Evolutionary conservation across 371 early-diverging fungal species (phyloP), one percentile per base, ranked within the genome.

Genomic region (Mucor velutinosus): DNA sequence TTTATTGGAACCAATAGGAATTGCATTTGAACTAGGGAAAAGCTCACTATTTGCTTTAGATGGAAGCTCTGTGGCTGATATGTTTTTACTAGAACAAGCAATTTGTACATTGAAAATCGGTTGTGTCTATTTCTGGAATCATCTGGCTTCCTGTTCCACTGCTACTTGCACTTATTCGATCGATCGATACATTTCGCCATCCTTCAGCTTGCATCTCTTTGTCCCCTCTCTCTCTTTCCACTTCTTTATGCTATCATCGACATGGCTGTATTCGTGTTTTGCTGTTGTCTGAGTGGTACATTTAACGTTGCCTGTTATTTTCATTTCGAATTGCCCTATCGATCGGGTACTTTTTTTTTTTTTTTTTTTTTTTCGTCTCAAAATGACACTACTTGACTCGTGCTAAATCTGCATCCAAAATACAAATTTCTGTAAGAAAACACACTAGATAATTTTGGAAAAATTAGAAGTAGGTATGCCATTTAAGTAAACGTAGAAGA

Each of bases 1-100:
- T 17, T 57, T 57, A 8, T 49, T 29, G 62, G 62, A 60, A 61
- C 62, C 62, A 61, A 61, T 61, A 33, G 62, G 49, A 61, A 14
- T 7, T 49, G 32, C 23, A 11, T 1, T 49, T 47, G 3, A 21
- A 61, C 19, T n/a, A 61, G 61, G 61, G 15, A 61, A 61, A 21
- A 2, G 12, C 14, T 23, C 39, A 4, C 17, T n/a, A 30, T 33
- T 32, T 11, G 33, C 57, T 57, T 12, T 33, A 57, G 25, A 25
- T 25, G 49, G 23, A 27, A 53, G 15, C 14, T 33, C 33, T 57
- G 32, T 57, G 57, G 57, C 57, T 57, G 33, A 57, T 57, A 32
- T n/a, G 21, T 57, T 57, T 57, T 56, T 19, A 57, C 33, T 32
- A 57, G 19, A 57, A 57, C 11, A 32, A 25, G 30, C 30, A 33